Percentiles rank a stretch among this genome's conserved stretches.
These are phyloP conservation scores for Piloderma croceum DNA, from an alignment of 768 basidiomycete species.

Conservation along the genomic window DNA sequence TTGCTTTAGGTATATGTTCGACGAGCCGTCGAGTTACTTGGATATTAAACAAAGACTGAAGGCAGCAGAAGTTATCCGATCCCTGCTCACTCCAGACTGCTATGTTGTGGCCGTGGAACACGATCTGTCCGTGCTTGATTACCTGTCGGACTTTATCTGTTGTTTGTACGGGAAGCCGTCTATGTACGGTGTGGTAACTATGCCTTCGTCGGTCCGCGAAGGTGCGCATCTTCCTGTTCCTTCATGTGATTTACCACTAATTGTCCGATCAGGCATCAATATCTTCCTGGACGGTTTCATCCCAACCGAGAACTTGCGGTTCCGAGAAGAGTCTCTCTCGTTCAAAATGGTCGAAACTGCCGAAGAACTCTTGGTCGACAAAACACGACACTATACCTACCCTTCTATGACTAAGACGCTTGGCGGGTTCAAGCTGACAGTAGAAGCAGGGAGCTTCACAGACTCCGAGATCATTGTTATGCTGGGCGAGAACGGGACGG, in stretches of 20 bases:
- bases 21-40: constrained; percentile 97
- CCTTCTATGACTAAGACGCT: constrained; percentile 97
- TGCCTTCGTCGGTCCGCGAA: constrained; percentile 98
- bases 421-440: constrained; percentile 91
- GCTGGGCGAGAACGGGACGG: constrained; percentile 98
- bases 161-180: constrained; percentile 96
- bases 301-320: constrained; percentile 96
- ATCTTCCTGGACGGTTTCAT: constrained; percentile 99
- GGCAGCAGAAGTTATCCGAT: constrained; percentile 93
- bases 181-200: constrained; percentile 97
- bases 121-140: constrained; percentile 96
- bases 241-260: constrained; percentile 4
- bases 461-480: constrained; percentile 99
- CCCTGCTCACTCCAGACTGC: constrained; percentile 71
- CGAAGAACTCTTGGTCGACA: constrained; percentile 82
- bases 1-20: constrained; percentile 87
- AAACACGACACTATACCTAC: constrained; percentile 86
- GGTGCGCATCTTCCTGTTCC: constrained; percentile 41
- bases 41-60: constrained; percentile 94
- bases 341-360: constrained; percentile 98
- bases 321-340: constrained; percentile 90
- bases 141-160: constrained; percentile 97
- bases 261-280: constrained; percentile 72
- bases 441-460: constrained; percentile 87
- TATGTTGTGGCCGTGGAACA: constrained; percentile 99